These are phyloP conservation scores for Helotiales sp. DNA, from an alignment of 2,329 filamentous ascomycete genomes.

Conservation along the genomic window DNA sequence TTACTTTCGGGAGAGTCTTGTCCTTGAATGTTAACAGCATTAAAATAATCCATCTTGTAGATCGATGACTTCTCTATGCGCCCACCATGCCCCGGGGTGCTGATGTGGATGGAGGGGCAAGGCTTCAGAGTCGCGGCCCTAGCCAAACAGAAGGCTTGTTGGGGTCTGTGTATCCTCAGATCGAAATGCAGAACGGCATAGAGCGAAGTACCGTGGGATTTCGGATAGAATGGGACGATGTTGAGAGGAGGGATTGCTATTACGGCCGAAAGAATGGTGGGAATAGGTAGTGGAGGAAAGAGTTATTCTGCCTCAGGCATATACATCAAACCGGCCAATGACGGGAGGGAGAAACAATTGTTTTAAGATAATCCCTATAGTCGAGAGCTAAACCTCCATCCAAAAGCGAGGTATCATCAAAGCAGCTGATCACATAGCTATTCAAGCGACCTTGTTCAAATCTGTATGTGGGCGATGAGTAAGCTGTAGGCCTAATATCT, in stretches of 20 bases:
- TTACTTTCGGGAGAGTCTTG: conserved; percentile 11
- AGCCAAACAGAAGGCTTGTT: not conserved
- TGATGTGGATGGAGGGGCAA: not conserved
- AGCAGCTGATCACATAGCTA: too few species aligned
- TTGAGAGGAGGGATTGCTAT: not conserved
- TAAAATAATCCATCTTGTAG: conserved; percentile 32
- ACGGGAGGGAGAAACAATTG: too few species aligned
- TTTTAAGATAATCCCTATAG: too few species aligned
- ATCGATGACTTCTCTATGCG: not conserved
- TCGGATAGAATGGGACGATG: not conserved
- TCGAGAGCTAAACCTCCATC: too few species aligned
- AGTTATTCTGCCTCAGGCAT: not conserved
- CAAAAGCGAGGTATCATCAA: too few species aligned
- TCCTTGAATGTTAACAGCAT: conserved; percentile 12
- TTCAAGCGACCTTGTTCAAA: too few species aligned
- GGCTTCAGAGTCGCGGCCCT: not conserved
- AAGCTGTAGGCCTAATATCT: too few species aligned
- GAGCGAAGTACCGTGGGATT: not conserved
- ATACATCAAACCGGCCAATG: not conserved
- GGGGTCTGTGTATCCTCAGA: not conserved
- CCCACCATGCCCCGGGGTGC: not conserved
- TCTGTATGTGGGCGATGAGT: too few species aligned
- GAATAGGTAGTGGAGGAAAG: not conserved
- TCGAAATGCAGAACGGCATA: not conserved
- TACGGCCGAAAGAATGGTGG: conserved; percentile 11